Evolutionary conservation across 228 moss, liverwort and hornwort genomes (phyloP).

Genomic region (Sphagnum fallax): DNA sequence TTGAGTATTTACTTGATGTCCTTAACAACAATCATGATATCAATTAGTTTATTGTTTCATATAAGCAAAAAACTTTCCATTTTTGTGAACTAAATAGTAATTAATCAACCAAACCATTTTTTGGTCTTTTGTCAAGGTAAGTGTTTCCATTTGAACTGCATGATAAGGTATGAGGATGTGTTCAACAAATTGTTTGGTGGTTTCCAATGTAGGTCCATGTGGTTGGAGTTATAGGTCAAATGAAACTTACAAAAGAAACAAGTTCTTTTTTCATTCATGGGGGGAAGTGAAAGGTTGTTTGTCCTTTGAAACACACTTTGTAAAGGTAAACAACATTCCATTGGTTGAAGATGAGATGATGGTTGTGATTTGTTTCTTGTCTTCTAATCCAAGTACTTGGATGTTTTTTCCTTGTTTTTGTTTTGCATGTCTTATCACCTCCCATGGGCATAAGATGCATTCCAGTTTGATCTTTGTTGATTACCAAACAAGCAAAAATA

Average conservation of each 20-base stretch:
- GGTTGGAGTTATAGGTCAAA: too few relatives aligned
- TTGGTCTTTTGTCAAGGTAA: neutral
- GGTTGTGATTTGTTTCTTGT: neutral
- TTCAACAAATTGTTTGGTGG: neutral
- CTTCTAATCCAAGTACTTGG: neutral
- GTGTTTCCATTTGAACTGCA: too few relatives aligned
- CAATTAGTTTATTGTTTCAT: neutral
- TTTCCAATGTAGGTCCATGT: too few relatives aligned
- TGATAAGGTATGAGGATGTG: neutral
- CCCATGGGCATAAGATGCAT: neutral
- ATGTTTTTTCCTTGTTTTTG: neutral
- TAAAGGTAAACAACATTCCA: neutral
- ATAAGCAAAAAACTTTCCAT: neutral
- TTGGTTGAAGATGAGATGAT: neutral
- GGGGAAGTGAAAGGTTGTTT: neutral
- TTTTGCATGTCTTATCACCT: neutral
- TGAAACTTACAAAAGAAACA: neutral
- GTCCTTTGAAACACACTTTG: neutral
- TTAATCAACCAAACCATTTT: neutral
- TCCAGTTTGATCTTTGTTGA: neutral
- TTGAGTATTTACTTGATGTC: constrained; percentile 86
- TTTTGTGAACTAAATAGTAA: neutral
- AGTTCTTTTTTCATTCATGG: neutral
- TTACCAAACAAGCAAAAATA: neutral
- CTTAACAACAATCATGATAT: constrained; percentile 37